Conservation (phyloP, 495 filamentous ascomycete genomes). For the Lasiosphaeria ovina region DNA sequence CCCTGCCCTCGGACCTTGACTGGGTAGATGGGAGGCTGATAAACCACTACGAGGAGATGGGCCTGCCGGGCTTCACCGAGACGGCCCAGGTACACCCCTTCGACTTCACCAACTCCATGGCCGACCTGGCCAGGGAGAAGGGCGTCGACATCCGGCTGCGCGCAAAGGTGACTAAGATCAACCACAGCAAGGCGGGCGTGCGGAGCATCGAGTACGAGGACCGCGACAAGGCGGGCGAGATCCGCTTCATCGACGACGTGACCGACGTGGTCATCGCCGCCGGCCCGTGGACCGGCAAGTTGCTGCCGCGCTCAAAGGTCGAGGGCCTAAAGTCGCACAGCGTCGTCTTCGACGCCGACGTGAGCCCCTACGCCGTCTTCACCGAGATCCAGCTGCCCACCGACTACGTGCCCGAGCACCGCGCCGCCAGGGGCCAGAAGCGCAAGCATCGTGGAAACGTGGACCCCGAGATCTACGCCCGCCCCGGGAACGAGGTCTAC, state of each 20-base stretch:
- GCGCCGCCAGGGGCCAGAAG: slow-evolving; percentile 46
- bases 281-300: slow-evolving; percentile 80
- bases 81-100: slow-evolving; percentile 96
- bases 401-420: slow-evolving; percentile 48
- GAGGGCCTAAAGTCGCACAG: slow-evolving; percentile 82
- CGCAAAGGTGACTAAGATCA: slow-evolving; percentile 51
- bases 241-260: slow-evolving; percentile 59
- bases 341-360: slow-evolving; percentile 76
- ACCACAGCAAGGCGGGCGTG: slow-evolving; percentile 53
- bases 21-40: slow-evolving; percentile 75
- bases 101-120: slow-evolving; percentile 86
- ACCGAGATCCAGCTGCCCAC: slow-evolving; percentile 79
- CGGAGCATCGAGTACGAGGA: slow-evolving; percentile 73
- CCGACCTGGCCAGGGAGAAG: slow-evolving; percentile 69
- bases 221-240: slow-evolving; percentile 52
- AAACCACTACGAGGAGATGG: slow-evolving; percentile 78
- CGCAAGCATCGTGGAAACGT: slow-evolving; percentile 58
- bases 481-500: slow-evolving; percentile 86
- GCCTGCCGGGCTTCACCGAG: slow-evolving; percentile 56
- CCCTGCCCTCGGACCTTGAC: slow-evolving; percentile 76
- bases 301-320: slow-evolving; percentile 77
- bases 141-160: slow-evolving; percentile 72
- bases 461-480: slow-evolving; percentile 89
- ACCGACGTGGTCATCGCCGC: slow-evolving; percentile 82
- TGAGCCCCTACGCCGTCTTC: slow-evolving; percentile 87